phyloP scores from a whole-genome alignment of 352 stramenopile species.

The Chrysophaeum taylorii region DNA sequence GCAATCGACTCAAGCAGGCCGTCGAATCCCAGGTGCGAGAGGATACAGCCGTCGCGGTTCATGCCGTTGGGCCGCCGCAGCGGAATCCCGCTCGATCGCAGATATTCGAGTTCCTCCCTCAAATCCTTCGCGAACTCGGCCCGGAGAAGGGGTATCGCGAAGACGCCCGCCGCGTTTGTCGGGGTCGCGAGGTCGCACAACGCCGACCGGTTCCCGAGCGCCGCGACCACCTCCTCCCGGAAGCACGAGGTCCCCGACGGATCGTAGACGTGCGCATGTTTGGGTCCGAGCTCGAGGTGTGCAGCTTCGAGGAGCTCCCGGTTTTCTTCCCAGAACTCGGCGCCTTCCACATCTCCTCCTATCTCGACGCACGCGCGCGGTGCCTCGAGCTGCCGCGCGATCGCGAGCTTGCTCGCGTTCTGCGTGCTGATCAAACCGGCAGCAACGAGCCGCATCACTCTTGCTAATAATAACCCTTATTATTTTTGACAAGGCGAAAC shows the following conservation, averaged over 20 bases:
- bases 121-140: not conserved
- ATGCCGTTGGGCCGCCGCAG: conserved; percentile 2
- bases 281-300: not conserved
- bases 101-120: not conserved
- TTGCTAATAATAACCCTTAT: too few relatives aligned
- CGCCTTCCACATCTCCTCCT: not conserved
- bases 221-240: not conserved
- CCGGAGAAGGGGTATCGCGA: not conserved
- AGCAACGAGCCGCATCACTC: too few relatives aligned
- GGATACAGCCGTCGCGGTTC: not conserved
- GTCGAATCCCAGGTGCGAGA: not conserved
- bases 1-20: not conserved
- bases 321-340: not conserved
- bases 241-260: too few relatives aligned
- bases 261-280: not conserved
- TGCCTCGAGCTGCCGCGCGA: too few relatives aligned
- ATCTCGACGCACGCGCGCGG: too few relatives aligned
- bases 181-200: not conserved
- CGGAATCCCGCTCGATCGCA: not conserved
- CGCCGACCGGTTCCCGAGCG: not conserved
- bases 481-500: too few relatives aligned
- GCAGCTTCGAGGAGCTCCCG: not conserved
- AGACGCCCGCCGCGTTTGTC: not conserved
- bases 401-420: too few relatives aligned
- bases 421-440: too few relatives aligned